phyloP scores from a whole-genome alignment of 1,139 yeast genomes.

The Arxiozyma heterogenica region DNA sequence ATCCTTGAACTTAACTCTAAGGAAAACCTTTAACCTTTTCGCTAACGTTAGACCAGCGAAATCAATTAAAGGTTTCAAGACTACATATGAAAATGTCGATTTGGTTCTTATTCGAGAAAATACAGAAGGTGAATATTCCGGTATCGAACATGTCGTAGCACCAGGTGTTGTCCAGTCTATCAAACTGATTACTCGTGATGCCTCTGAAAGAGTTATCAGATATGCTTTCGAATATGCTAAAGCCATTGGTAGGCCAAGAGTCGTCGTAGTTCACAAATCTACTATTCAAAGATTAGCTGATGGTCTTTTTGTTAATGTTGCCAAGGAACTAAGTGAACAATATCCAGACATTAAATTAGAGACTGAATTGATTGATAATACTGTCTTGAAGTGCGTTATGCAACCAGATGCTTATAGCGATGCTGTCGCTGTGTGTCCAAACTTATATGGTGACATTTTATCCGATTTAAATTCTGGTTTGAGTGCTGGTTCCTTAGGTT shows the following conservation, averaged over 20 bases:
- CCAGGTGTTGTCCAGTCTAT: constrained; percentile 98
- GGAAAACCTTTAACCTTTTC: constrained; percentile 91
- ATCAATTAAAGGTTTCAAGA: constrained; percentile 85
- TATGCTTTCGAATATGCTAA: constrained; percentile 96
- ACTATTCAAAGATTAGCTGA: constrained; percentile 96
- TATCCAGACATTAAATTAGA: constrained; percentile 82
- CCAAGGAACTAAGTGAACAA: constrained; percentile 79
- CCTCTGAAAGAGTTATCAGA: constrained; percentile 92
- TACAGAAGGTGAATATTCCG: constrained; percentile 99
- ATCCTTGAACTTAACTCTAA: constrained; percentile 90
- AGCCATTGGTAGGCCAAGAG: constrained; percentile 79
- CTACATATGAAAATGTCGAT: constrained; percentile 90
- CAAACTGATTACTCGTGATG: constrained; percentile 91
- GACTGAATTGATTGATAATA: constrained; percentile 89
- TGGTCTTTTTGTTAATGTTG: constrained; percentile 90
- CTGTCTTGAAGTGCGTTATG: constrained; percentile 81
- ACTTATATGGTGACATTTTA: constrained; percentile 97
- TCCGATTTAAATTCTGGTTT: constrained; percentile 95
- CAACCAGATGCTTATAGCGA: constrained; percentile 78
- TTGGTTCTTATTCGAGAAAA: constrained; percentile 96
- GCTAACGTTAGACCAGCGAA: constrained; percentile 98
- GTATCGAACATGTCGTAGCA: constrained; percentile 94
- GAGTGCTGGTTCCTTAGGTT: constrained; percentile 90
- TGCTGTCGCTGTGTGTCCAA: constrained; percentile 97
- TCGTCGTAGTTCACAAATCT: constrained; percentile 94